Percentiles rank a stretch among this genome's conserved stretches.
phyloP scores from a whole-genome alignment of 2,329 filamentous ascomycete genomes.

The Paraconiothyrium sp. region DNA sequence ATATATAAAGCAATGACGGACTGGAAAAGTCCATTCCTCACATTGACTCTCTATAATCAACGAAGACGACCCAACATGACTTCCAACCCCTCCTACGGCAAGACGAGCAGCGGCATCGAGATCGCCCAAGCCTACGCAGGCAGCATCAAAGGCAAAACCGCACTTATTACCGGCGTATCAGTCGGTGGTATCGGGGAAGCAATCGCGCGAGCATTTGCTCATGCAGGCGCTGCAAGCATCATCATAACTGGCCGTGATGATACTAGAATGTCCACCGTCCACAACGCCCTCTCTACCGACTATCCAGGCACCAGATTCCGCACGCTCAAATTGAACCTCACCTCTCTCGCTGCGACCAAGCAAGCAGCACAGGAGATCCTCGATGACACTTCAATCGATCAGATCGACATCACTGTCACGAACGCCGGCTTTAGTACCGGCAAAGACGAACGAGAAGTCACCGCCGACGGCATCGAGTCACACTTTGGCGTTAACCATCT shows the following conservation, averaged over 20 bases:
- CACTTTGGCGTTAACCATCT: conserved; percentile 58
- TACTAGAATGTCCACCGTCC: conserved; percentile 6
- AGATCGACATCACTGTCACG: conserved; percentile 50
- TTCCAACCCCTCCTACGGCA: conserved; percentile 14
- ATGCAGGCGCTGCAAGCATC: conserved; percentile 20
- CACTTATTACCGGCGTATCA: conserved; percentile 44
- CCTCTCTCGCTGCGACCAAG: conserved; percentile 36
- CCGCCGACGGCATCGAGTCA: conserved; percentile 54
- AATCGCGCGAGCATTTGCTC: conserved; percentile 22
- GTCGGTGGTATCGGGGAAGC: conserved; percentile 21
- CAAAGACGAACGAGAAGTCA: conserved; percentile 26
- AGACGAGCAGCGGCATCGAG: conserved; percentile 24
- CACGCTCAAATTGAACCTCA: conserved; percentile 39
- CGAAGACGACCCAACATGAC: conserved; percentile 13
- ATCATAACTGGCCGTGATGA: conserved; percentile 25
- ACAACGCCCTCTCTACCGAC: conserved; percentile 10
- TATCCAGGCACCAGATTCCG: conserved; percentile 21
- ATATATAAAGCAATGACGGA: not conserved
- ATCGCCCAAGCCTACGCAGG: conserved; percentile 27
- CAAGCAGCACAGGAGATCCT: conserved; percentile 37
- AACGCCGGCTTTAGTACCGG: conserved; percentile 45
- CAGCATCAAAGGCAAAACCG: conserved; percentile 24
- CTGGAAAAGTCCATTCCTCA: not conserved
- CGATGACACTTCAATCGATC: conserved; percentile 24
- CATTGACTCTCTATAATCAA: no score